Conservation (phyloP, 2,329 filamentous ascomycete genomes). For the Ceratocystis destructans region DNA sequence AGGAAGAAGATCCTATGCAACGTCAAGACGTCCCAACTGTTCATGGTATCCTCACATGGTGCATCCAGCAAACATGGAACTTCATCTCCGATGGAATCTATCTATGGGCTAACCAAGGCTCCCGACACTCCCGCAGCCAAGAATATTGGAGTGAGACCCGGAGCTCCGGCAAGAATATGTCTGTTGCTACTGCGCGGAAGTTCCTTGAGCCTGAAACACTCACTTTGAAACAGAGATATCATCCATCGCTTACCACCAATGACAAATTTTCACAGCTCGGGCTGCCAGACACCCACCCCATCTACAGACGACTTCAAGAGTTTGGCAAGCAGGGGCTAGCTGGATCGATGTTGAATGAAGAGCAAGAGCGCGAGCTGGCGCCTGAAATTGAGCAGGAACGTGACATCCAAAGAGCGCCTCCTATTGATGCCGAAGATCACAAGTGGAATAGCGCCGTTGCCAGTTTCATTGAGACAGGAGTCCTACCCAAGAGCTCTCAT, state of each 20-base stretch:
- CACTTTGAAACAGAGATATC: slow-evolving; percentile 39
- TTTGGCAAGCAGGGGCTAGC: background rate
- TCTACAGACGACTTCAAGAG: slow-evolving; percentile 5
- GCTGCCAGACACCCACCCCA: background rate
- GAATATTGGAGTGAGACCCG: slow-evolving; percentile 25
- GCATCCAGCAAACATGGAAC: slow-evolving; percentile 41
- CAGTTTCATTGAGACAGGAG: slow-evolving; percentile 29
- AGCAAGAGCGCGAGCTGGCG: slow-evolving; percentile 54
- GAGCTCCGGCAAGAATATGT: slow-evolving; percentile 18
- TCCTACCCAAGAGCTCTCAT: slow-evolving; percentile 24
- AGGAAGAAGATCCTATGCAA: background rate
- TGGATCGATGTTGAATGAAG: slow-evolving; percentile 38
- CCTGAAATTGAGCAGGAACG: slow-evolving; percentile 50
- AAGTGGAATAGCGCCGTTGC: slow-evolving; percentile 31
- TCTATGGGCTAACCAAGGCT: slow-evolving; percentile 48
- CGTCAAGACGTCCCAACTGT: slow-evolving; percentile 29
- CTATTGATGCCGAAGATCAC: slow-evolving; percentile 30
- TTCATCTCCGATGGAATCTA: slow-evolving; percentile 38
- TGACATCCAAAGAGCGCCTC: slow-evolving; percentile 36
- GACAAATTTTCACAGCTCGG: background rate
- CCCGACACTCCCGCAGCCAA: slow-evolving; percentile 33
- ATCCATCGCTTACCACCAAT: slow-evolving; percentile 23
- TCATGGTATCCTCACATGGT: slow-evolving; percentile 44
- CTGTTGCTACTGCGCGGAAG: slow-evolving; percentile 25
- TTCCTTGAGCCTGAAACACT: slow-evolving; percentile 45